phyloP scores from a whole-genome alignment of 2,329 filamentous ascomycete genomes.

The Claviceps paspali region DNA sequence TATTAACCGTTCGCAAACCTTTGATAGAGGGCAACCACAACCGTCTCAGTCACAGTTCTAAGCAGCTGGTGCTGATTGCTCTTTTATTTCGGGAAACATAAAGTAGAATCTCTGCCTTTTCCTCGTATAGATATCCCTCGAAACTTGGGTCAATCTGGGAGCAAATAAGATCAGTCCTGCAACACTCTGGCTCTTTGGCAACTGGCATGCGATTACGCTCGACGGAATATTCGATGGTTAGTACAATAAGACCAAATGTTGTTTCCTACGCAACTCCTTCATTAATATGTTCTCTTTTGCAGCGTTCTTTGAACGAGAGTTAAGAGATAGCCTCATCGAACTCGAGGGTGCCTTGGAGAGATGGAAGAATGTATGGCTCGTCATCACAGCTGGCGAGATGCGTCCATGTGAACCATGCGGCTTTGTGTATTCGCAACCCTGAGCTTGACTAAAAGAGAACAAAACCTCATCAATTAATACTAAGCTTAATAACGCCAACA shows the following conservation, averaged over 20 bases:
- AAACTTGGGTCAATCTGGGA: constrained; percentile 3
- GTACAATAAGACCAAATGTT: constrained; percentile 2
- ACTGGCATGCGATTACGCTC: constrained; percentile 11
- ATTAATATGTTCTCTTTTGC: neutral
- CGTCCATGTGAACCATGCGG: no score
- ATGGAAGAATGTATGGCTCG: constrained; percentile 7
- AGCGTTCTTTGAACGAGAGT: constrained; percentile 9
- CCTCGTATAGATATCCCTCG: constrained; percentile 7
- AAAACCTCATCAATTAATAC: no score
- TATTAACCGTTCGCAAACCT: no score
- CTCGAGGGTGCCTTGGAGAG: constrained; percentile 7
- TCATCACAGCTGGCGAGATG: neutral
- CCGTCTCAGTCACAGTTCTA: no score
- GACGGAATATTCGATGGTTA: constrained; percentile 10
- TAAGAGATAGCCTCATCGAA: constrained; percentile 9
- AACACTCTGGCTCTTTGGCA: constrained; percentile 11
- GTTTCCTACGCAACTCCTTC: neutral
- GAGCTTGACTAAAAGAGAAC: no score
- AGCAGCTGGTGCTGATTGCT: no score
- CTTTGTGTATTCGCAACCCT: no score
- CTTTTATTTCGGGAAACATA: no score
- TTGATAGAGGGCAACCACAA: no score
- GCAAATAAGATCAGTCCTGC: constrained; percentile 6
- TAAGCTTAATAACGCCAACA: no score
- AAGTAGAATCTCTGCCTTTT: constrained; percentile 3